These are phyloP conservation scores for Setaria italica DNA, from an alignment of 202 grass and related monocot genomes.

Conservation along the genomic window DNA sequence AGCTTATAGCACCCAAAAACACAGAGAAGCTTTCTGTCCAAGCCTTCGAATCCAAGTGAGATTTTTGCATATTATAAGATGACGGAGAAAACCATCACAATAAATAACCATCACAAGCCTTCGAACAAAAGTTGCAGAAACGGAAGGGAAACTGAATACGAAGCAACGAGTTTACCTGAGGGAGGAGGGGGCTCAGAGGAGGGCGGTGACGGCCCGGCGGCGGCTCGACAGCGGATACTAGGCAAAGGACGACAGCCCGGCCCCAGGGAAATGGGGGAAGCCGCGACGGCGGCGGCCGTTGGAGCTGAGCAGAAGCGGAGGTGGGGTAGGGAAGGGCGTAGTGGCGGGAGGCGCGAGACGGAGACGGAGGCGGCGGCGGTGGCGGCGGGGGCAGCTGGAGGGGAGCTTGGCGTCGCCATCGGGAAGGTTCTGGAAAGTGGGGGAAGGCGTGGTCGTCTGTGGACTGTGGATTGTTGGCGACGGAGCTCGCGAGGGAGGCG, in stretches of 20 bases:
- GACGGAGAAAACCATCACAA: not conserved
- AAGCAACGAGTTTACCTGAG: constrained; percentile 33
- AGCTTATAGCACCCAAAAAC: not conserved
- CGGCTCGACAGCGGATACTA: constrained; percentile 37
- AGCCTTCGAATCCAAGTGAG: not conserved
- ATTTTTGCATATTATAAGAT: not conserved
- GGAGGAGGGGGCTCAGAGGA: constrained; percentile 51
- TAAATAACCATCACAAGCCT: not conserved
- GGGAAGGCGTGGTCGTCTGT: not conserved
- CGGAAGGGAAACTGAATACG: not conserved
- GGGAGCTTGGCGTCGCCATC: constrained; percentile 45
- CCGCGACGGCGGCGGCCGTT: not conserved
- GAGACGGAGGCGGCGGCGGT: not conserved
- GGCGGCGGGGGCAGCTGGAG: not conserved
- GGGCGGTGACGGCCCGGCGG: constrained; percentile 54
- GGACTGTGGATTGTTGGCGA: not conserved
- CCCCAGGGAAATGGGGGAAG: constrained; percentile 16
- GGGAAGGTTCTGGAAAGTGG: not conserved
- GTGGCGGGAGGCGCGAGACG: constrained; percentile 9
- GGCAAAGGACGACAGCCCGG: constrained; percentile 19
- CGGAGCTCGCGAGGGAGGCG: no score
- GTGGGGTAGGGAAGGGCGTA: not conserved
- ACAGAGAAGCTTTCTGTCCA: not conserved
- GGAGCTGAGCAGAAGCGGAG: constrained; percentile 25
- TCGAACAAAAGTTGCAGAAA: not conserved